Evolutionary conservation across 768 basidiomycete species (phyloP).

Genomic region (Mycena latifolia): DNA sequence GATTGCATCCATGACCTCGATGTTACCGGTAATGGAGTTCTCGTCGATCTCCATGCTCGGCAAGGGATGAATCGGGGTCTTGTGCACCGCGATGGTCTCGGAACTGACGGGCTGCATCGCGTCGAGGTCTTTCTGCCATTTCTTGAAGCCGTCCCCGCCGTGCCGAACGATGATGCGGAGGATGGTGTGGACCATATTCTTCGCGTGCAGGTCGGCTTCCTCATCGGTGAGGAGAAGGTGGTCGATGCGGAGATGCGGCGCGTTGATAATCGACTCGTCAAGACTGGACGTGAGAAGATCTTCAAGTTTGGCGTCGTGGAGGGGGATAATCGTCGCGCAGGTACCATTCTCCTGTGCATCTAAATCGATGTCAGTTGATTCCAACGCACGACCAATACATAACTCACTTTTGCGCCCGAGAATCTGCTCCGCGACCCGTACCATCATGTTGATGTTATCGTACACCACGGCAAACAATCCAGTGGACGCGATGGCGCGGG

Average conservation of each 20-base stretch:
- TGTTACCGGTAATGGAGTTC: slow-evolving; percentile 34
- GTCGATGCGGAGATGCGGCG: slow-evolving; percentile 33
- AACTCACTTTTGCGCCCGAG: slow-evolving; percentile 38
- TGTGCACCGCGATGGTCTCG: slow-evolving; percentile 29
- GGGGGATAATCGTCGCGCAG: slow-evolving; percentile 39
- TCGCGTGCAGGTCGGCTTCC: slow-evolving; percentile 19
- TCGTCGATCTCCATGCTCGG: slow-evolving; percentile 37
- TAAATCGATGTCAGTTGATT: background rate
- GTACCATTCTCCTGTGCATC: slow-evolving; percentile 40
- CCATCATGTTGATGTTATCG: slow-evolving; percentile 47
- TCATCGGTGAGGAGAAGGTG: slow-evolving; percentile 36
- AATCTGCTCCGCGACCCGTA: slow-evolving; percentile 41
- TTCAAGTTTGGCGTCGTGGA: slow-evolving; percentile 33
- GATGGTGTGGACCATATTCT: slow-evolving; percentile 29
- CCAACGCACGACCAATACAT: background rate
- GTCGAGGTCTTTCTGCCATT: slow-evolving; percentile 19
- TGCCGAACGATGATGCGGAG: slow-evolving; percentile 33
- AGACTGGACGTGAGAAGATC: slow-evolving; percentile 37
- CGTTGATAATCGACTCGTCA: slow-evolving; percentile 29
- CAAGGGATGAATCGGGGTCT: slow-evolving; percentile 29
- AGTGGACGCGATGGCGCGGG: slow-evolving; percentile 21
- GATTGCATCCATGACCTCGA: slow-evolving; percentile 35
- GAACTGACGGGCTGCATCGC: slow-evolving; percentile 20
- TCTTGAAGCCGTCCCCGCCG: slow-evolving; percentile 28
- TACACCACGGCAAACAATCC: slow-evolving; percentile 33